Percentiles rank a stretch among this genome's conserved stretches.
Conservation (phyloP, 2,329 filamentous ascomycete species). For the Sphaerulina musiva region DNA sequence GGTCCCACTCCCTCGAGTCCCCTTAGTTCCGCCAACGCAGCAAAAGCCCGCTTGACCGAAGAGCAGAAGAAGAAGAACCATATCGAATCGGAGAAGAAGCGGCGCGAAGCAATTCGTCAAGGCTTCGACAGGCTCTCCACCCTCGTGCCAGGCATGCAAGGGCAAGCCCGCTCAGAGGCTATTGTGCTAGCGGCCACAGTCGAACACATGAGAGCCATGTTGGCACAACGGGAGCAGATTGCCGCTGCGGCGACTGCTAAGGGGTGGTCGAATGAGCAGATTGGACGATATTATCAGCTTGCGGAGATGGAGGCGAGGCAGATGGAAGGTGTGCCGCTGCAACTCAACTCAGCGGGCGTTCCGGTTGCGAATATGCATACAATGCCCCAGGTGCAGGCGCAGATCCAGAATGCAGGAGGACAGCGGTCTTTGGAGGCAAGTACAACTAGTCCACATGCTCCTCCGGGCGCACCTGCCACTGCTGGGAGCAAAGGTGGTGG, state of each 20-base stretch:
- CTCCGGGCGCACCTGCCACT: neutral
- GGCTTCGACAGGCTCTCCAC: slow-evolving; percentile 76
- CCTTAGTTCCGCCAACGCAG: slow-evolving; percentile 2
- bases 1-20: slow-evolving; percentile 6
- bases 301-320: slow-evolving; percentile 4
- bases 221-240: slow-evolving; percentile 33
- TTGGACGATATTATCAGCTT: slow-evolving; percentile 14
- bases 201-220: slow-evolving; percentile 38
- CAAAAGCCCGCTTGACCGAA: slow-evolving; percentile 59
- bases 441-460: neutral
- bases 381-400: neutral
- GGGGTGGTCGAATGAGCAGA: slow-evolving; percentile 13
- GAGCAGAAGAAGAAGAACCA: slow-evolving; percentile 69
- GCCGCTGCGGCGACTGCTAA: slow-evolving; percentile 28
- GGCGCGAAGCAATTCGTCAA: slow-evolving; percentile 68
- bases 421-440: too few species aligned
- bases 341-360: neutral
- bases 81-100: slow-evolving; percentile 62
- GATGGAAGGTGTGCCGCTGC: slow-evolving; percentile 1
- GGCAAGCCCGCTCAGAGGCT: slow-evolving; percentile 77
- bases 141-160: slow-evolving; percentile 73
- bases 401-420: too few species aligned
- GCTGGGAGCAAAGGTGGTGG: neutral
- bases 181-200: slow-evolving; percentile 61
- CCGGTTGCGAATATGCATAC: neutral